A percentile compares a stretch with the other conserved stretches of the same genome.
These are phyloP conservation scores for Trichoderma breve DNA, from an alignment of 2,329 filamentous ascomycete genomes.

Conservation along the genomic window DNA sequence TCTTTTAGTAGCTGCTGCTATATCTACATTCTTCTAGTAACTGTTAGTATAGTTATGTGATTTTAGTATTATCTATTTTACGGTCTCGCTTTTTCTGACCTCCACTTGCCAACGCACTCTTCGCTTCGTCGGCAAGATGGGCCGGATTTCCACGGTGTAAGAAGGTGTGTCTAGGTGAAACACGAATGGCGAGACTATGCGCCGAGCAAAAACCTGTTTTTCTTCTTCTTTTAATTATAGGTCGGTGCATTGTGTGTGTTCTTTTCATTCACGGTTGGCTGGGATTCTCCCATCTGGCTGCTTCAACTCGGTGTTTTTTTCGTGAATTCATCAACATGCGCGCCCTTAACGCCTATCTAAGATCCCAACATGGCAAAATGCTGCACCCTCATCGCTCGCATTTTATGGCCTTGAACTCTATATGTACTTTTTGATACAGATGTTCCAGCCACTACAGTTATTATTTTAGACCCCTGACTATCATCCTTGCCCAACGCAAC, in stretches of 20 bases:
- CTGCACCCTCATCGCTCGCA: slow-evolving; percentile 22
- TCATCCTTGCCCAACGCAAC: background rate
- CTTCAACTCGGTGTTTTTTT: background rate
- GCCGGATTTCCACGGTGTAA: background rate
- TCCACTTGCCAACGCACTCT: background rate
- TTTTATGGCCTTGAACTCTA: slow-evolving; percentile 8
- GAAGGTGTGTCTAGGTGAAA: background rate
- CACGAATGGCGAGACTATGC: background rate
- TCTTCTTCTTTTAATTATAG: background rate
- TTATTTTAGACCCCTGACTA: background rate
- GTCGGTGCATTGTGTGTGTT: background rate
- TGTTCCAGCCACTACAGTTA: slow-evolving; percentile 6
- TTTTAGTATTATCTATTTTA: too few species aligned
- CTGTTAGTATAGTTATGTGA: too few species aligned
- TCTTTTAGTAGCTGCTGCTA: too few species aligned
- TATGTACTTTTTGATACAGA: slow-evolving; percentile 7
- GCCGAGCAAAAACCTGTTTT: background rate
- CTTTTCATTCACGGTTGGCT: background rate
- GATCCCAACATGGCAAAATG: slow-evolving; percentile 35
- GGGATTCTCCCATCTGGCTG: background rate
- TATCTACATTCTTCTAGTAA: too few species aligned
- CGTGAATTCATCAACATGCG: slow-evolving; percentile 10
- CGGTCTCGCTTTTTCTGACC: too few species aligned
- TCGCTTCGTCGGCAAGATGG: background rate
- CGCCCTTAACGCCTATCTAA: slow-evolving; percentile 20